phyloP scores from a whole-genome alignment of 192 early-diverging fungal genomes.

The Entomortierella lignicola region DNA sequence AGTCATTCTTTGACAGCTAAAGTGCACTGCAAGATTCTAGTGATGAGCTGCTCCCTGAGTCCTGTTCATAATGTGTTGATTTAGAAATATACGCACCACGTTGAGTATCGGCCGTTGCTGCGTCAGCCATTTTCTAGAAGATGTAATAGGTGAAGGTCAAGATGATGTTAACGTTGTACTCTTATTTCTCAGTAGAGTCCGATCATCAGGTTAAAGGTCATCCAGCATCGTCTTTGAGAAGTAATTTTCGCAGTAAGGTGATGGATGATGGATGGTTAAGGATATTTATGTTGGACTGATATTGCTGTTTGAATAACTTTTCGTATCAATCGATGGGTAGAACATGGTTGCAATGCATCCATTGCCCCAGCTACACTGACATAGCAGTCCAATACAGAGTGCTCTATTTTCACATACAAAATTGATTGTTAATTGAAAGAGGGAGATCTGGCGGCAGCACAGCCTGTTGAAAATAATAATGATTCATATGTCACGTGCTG shows the following conservation, averaged over 20 bases:
- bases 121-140: constrained; percentile 48
- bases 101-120: constrained; percentile 55
- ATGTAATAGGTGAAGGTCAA: neutral
- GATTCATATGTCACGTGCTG: neutral
- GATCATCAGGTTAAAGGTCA: neutral
- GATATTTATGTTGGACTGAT: neutral
- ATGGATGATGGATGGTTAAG: constrained; percentile 5
- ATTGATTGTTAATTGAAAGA: constrained; percentile 40
- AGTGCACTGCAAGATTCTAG: too few species aligned
- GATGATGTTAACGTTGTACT: constrained; percentile 2
- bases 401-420: constrained; percentile 19
- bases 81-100: constrained; percentile 27
- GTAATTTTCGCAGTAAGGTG: neutral
- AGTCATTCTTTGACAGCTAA: too few species aligned
- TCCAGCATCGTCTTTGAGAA: neutral
- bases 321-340: neutral
- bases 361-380: neutral
- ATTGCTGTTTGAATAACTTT: neutral
- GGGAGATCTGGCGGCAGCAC: constrained; percentile 21
- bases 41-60: neutral
- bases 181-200: neutral
- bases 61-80: neutral
- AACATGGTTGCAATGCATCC: constrained; percentile 1
- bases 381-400: constrained; percentile 7
- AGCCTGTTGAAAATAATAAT: neutral